These are phyloP conservation scores for Lachnellula cervina DNA, from an alignment of 2,329 filamentous ascomycete species.

Conservation along the genomic window DNA sequence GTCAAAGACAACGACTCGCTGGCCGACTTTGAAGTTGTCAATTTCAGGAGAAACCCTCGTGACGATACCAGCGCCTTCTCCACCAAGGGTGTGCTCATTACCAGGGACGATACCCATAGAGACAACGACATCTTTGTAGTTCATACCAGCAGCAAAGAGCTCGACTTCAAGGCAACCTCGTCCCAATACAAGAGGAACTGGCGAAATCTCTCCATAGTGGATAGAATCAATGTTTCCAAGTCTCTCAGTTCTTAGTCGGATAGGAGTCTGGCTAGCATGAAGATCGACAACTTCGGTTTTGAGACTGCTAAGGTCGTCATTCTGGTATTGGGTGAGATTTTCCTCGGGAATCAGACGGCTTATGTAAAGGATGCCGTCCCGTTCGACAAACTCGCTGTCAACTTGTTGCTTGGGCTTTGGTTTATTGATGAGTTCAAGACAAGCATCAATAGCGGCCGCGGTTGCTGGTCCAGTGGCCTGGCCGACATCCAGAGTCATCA, in stretches of 20 bases:
- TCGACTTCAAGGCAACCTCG: slow-evolving; percentile 12
- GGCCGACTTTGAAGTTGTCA: slow-evolving; percentile 17
- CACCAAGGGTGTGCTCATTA: slow-evolving; percentile 16
- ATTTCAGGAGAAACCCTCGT: slow-evolving; percentile 19
- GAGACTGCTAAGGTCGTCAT: slow-evolving; percentile 11
- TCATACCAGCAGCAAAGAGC: slow-evolving; percentile 21
- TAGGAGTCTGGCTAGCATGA: neutral
- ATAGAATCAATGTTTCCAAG: slow-evolving; percentile 10
- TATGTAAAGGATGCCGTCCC: slow-evolving; percentile 25
- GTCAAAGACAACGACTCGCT: slow-evolving; percentile 15
- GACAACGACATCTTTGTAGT: slow-evolving; percentile 19
- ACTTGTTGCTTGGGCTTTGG: neutral
- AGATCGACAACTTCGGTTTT: neutral
- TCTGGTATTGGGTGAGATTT: slow-evolving; percentile 22
- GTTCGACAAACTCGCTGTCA: slow-evolving; percentile 31
- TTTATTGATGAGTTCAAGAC: slow-evolving; percentile 1
- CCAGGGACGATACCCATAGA: slow-evolving; percentile 17
- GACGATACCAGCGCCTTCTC: slow-evolving; percentile 26
- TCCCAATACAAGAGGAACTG: neutral
- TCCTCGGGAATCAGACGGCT: slow-evolving; percentile 27
- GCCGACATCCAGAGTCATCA: slow-evolving; percentile 17
- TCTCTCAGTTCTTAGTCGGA: slow-evolving; percentile 4
- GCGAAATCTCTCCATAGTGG: slow-evolving; percentile 6
- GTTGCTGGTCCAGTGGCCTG: neutral
- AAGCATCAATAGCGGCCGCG: neutral